A percentile compares a stretch with the other conserved stretches of the same genome.
phyloP scores from a whole-genome alignment of 345 rosid genomes.

The Triadica sebifera region DNA sequence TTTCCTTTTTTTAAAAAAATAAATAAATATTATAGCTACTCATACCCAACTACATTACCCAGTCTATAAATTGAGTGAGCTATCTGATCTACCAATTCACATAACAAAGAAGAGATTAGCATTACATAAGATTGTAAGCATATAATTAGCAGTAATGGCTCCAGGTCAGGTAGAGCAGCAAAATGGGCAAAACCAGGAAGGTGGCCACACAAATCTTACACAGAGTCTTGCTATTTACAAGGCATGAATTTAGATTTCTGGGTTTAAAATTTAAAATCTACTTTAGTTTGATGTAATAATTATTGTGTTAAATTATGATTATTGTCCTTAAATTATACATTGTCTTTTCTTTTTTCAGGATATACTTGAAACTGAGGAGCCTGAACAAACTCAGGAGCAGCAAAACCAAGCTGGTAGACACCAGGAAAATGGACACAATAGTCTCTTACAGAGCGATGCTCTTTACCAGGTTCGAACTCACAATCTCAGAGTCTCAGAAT shows the following conservation, averaged over 20 bases:
- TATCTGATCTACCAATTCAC: no score
- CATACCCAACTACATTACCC: no score
- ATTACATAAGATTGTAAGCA: no score
- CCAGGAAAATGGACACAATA: no score
- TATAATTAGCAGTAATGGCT: constrained; percentile 9
- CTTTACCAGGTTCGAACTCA: constrained; percentile 62
- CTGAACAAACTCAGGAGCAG: constrained; percentile 42
- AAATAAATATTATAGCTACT: no score
- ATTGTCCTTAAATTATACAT: not conserved
- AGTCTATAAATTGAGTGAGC: no score
- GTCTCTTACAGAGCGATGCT: constrained; percentile 87
- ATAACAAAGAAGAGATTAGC: no score
- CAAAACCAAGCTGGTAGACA: no score
- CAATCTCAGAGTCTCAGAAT: no score
- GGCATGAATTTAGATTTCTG: constrained; percentile 12
- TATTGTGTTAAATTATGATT: not conserved
- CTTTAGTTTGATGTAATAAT: not conserved
- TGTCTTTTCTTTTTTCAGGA: not conserved
- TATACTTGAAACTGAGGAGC: constrained; percentile 7
- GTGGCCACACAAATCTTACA: not conserved
- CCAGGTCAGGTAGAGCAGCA: constrained; percentile 4
- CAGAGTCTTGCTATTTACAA: constrained; percentile 14
- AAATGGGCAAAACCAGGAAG: constrained; percentile 1
- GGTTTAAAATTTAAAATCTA: no score
- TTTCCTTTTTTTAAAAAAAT: no score